Percentiles rank a stretch among this genome's conserved stretches.
These are phyloP conservation scores for Leishmania mexicana DNA, from an alignment of 208 protist species.

Conservation along the genomic window DNA sequence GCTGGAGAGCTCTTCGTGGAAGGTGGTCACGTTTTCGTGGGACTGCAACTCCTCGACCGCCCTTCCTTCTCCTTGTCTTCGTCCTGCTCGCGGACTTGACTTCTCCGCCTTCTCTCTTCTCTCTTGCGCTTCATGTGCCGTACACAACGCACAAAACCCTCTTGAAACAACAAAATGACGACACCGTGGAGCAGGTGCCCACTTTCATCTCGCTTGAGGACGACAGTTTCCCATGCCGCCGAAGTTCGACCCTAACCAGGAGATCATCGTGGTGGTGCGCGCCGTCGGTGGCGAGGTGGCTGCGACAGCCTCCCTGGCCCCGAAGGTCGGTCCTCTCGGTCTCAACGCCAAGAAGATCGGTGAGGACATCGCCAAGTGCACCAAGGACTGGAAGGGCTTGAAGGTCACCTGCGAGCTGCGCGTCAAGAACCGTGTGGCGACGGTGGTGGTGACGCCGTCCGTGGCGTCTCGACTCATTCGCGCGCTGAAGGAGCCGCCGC, in stretches of 20 bases:
- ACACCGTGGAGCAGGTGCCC: neutral
- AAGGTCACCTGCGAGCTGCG: conserved; percentile 98
- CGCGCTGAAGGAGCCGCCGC: conserved; percentile 99
- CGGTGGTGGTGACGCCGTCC: conserved; percentile 96
- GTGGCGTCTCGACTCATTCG: conserved; percentile 98
- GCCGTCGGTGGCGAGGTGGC: conserved; percentile 98
- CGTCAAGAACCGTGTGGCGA: conserved; percentile 99
- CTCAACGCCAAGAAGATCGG: conserved; percentile 99
- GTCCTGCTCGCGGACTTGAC: neutral
- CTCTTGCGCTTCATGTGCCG: neutral
- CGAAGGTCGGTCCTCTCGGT: conserved; percentile 99
- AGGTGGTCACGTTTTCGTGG: neutral
- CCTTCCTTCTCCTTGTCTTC: neutral
- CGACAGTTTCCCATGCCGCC: conserved; percentile 93
- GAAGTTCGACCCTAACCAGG: conserved; percentile 98
- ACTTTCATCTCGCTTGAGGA: conserved; percentile 48
- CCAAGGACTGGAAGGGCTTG: conserved; percentile 99
- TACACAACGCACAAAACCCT: neutral
- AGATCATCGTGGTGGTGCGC: conserved; percentile 96
- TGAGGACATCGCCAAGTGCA: conserved; percentile 99
- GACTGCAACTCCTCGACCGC: neutral
- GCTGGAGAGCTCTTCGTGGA: neutral
- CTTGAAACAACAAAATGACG: neutral
- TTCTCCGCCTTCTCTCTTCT: neutral
- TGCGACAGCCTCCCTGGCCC: conserved; percentile 97